Evolutionary conservation across 441 rosid genomes (phyloP).

Genomic region (Bocquillonia castaneifolia): DNA sequence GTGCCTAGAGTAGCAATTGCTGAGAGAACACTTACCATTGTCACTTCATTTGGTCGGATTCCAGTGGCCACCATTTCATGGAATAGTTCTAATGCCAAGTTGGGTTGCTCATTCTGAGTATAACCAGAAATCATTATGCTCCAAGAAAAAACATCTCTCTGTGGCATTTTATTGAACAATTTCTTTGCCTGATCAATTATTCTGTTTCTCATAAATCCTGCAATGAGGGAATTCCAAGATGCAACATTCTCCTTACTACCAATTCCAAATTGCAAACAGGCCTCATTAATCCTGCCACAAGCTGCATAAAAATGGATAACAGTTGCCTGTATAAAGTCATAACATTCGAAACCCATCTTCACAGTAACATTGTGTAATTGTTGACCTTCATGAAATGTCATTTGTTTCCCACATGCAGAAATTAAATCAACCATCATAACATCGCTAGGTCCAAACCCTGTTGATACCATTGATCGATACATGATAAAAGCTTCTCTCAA

Average conservation of each 20-base stretch:
- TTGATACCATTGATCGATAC: constrained; percentile 44
- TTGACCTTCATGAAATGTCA: constrained; percentile 37
- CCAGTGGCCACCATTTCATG: constrained; percentile 48
- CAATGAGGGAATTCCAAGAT: constrained; percentile 62
- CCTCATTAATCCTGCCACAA: constrained; percentile 47
- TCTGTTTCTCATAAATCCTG: constrained; percentile 57
- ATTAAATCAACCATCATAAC: constrained; percentile 67
- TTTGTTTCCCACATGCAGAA: constrained; percentile 56
- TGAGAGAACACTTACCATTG: constrained; percentile 73
- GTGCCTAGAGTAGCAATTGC: constrained; percentile 56
- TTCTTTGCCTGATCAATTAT: constrained; percentile 52
- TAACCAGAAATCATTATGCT: constrained; percentile 76
- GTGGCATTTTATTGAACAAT: constrained; percentile 50
- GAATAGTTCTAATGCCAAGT: constrained; percentile 51
- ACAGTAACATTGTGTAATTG: constrained; percentile 53
- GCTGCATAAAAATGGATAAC: constrained; percentile 60
- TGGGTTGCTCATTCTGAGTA: constrained; percentile 48
- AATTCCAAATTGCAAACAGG: constrained; percentile 51
- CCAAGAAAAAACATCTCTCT: constrained; percentile 78
- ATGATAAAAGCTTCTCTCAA: constrained; percentile 52
- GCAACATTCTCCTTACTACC: constrained; percentile 49
- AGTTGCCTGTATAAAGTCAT: constrained; percentile 62
- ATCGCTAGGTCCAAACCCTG: constrained; percentile 49
- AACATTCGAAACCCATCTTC: constrained; percentile 57
- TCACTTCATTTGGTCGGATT: constrained; percentile 56